These are phyloP conservation scores for Tolypocladium guangdongense DNA, from an alignment of 2,329 filamentous ascomycete species.

Conservation along the genomic window DNA sequence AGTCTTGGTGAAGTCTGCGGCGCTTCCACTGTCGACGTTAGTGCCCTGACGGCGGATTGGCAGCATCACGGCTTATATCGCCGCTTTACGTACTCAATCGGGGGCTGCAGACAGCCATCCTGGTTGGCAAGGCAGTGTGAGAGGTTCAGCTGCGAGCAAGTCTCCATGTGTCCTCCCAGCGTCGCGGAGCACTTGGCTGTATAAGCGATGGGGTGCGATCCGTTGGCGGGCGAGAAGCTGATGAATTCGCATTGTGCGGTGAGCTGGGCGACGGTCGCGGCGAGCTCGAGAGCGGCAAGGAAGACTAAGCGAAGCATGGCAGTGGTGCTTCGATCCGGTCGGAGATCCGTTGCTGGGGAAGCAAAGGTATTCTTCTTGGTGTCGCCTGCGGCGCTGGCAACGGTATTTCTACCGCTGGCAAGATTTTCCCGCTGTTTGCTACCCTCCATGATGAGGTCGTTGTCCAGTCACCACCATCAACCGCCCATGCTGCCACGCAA, in stretches of 20 bases:
- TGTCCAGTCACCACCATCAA: background rate
- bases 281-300: background rate
- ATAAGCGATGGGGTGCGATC: background rate
- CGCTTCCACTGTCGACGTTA: background rate
- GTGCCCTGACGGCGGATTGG: background rate
- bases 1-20: background rate
- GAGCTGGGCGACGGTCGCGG: background rate
- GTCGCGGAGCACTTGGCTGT: background rate
- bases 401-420: background rate
- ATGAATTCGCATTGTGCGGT: slow-evolving; percentile 1
- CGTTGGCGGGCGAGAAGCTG: slow-evolving; percentile 1
- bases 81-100: background rate
- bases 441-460: background rate
- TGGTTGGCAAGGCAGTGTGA: slow-evolving; percentile 1
- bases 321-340: background rate
- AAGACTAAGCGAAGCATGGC: background rate
- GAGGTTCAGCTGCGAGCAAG: slow-evolving; percentile 2
- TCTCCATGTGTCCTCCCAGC: background rate
- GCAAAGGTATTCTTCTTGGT: background rate
- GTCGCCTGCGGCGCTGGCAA: background rate
- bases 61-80: background rate
- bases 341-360: too few relatives aligned
- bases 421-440: background rate
- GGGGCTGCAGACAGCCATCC: background rate
- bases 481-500: background rate